Percentiles rank a stretch among this genome's conserved stretches.
Conservation (phyloP, 306 rosid genomes). For the Acmispon strigosus region DNA sequence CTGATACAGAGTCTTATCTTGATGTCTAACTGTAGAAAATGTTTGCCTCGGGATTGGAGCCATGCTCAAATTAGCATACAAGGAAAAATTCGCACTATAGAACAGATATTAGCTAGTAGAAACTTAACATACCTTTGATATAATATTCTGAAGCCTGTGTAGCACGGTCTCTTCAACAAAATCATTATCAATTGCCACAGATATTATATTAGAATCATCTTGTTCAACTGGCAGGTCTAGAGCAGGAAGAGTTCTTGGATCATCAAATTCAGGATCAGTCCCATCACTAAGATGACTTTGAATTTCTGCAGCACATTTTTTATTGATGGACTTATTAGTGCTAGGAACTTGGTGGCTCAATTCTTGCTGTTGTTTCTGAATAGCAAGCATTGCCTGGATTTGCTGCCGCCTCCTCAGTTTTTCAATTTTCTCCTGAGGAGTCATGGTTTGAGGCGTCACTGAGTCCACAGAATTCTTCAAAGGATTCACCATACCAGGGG, state of each 20-base stretch:
- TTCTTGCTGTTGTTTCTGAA: conserved; percentile 71
- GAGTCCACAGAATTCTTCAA: conserved; percentile 37
- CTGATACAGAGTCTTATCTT: conserved; percentile 64
- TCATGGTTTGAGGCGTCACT: conserved; percentile 60
- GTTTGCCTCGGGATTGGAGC: conserved; percentile 42
- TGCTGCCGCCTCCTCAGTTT: conserved; percentile 92
- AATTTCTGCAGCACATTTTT: conserved; percentile 38
- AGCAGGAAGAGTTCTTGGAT: conserved; percentile 39
- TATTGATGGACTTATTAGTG: conserved; percentile 32
- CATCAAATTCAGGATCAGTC: conserved; percentile 47
- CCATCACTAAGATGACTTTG: conserved; percentile 44
- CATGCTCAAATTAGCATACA: conserved; percentile 28
- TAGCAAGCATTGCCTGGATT: conserved; percentile 95
- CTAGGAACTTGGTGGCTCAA: conserved; percentile 52
- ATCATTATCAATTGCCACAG: conserved; percentile 42
- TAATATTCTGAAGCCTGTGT: conserved; percentile 61
- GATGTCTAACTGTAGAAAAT: conserved; percentile 75
- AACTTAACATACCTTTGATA: conserved; percentile 64
- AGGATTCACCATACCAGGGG: conserved; percentile 30
- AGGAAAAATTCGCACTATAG: conserved; percentile 17
- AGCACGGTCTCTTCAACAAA: conserved; percentile 60
- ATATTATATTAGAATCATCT: conserved; percentile 63
- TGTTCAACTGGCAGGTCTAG: conserved; percentile 49
- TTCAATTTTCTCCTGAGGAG: conserved; percentile 93
- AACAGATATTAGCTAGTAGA: conserved; percentile 21